Evolutionary conservation across 768 basidiomycete species (phyloP), one percentile per base, ranked within the genome.

Genomic region (Tricholoma sp.): DNA sequence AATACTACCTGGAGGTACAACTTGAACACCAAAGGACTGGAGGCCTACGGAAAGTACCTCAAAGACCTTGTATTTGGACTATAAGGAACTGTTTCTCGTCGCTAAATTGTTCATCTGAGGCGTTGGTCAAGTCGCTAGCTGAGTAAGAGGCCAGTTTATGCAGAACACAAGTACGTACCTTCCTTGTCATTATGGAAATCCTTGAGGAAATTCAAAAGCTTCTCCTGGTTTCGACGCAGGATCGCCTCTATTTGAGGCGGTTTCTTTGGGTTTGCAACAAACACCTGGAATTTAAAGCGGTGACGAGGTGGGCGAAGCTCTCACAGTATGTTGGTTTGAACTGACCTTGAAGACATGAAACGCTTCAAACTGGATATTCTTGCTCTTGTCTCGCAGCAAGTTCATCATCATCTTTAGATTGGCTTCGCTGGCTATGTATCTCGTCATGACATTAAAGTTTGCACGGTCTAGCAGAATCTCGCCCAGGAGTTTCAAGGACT

Each of bases 341-440:
- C 17, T 15, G 44, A 94, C 96, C 84, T 98, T 99, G 83, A 99
- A 99, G 37, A 99, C 97, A 66, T 99, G 97, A 74, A 99, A 99
- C 2, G 97, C 96, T 70, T 99, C 97, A 56, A 98, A 99, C 71
- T 99, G 97, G 47, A 99, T 98, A 72, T 99, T 99, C 80, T 94
- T 92, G 81, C 95, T 98, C 82, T 95, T 97, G 70, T 98, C 94
- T 59, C 95, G 83, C 55, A 99, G 77, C 55, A 98, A 81, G 72
- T 98, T 98, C 97, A 99, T 99, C 93, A 99, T 97, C 88, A 96
- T 92, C 86, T 98, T 98, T 60, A 99, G 80, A 70, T 98, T 99
- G 29, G 86, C 88, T 68, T 98, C 97, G 65, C 87, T 88, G 8
- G 92, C 84, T 63, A 99, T 99, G 69, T 98, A 99, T 6, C 88